These are phyloP conservation scores for Pichia sp. DNA, from an alignment of 1,139 yeast genomes.

Conservation along the genomic window DNA sequence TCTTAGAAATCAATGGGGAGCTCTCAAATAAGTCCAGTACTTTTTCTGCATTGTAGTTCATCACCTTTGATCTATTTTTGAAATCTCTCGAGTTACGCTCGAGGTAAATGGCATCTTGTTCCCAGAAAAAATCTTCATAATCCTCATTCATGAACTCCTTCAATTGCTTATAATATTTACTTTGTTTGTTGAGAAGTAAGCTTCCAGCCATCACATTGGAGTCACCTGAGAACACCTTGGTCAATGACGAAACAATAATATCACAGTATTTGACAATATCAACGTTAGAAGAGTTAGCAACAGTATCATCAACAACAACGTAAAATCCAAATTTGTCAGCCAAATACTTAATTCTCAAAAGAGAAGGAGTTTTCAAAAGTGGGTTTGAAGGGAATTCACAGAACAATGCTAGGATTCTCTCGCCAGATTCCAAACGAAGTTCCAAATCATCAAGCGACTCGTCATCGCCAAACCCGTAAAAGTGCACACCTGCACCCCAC, in stretches of 20 bases:
- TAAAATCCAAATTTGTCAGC: conserved; percentile 67
- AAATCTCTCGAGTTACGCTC: conserved; percentile 94
- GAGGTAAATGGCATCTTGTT: conserved; percentile 85
- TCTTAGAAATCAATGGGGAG: conserved; percentile 46
- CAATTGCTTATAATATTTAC: conserved; percentile 46
- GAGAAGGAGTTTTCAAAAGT: conserved; percentile 72
- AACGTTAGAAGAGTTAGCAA: conserved; percentile 82
- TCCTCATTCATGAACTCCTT: conserved; percentile 44
- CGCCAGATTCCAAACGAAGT: conserved; percentile 51
- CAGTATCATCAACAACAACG: conserved; percentile 87
- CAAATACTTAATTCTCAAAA: conserved; percentile 52
- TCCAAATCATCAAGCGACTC: conserved; percentile 63
- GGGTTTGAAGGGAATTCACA: conserved; percentile 97
- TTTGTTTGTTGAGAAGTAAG: conserved; percentile 64
- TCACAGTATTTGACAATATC: conserved; percentile 80
- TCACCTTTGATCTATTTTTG: conserved; percentile 55
- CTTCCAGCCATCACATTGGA: conserved; percentile 96
- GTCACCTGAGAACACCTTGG: conserved; percentile 91
- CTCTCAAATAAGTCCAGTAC: conserved; percentile 42
- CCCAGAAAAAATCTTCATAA: conserved; percentile 78
- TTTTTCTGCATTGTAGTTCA: conserved; percentile 58
- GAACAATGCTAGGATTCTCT: conserved; percentile 61
- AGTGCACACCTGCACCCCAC: conserved; percentile 84
- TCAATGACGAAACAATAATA: conserved; percentile 77
- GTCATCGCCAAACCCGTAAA: conserved; percentile 79